phyloP scores from a whole-genome alignment of 148 eudicot genomes.

The Heliosperma pusillum region DNA sequence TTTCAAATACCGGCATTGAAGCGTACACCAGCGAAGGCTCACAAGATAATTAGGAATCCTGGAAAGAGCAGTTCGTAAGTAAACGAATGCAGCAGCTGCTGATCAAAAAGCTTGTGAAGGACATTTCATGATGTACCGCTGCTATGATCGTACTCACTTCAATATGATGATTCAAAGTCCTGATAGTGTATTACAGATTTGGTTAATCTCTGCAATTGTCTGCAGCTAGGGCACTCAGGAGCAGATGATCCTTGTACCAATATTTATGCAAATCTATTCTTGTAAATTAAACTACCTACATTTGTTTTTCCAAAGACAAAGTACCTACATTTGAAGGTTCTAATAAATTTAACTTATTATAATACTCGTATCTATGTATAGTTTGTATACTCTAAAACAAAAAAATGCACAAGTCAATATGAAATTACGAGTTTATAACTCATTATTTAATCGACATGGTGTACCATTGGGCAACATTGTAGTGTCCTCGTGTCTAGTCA shows the following conservation, averaged over 20 bases:
- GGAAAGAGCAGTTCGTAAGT: conserved; percentile 34
- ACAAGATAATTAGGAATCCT: conserved; percentile 19
- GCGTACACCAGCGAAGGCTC: conserved; percentile 46
- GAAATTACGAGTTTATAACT: too few relatives aligned
- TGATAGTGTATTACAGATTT: too few relatives aligned
- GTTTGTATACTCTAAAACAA: neutral
- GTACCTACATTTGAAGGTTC: neutral
- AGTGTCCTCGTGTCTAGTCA: too few relatives aligned
- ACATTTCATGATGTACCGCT: neutral
- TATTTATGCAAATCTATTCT: neutral
- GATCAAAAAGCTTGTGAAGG: neutral
- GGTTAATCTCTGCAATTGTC: neutral
- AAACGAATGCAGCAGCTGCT: neutral
- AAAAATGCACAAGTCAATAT: too few relatives aligned
- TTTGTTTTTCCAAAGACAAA: neutral
- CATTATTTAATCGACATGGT: too few relatives aligned
- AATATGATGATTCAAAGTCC: too few relatives aligned
- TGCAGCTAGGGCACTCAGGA: neutral
- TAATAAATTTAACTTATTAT: too few relatives aligned
- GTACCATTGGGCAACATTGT: too few relatives aligned
- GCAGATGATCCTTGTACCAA: neutral
- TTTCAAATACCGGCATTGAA: conserved; percentile 45
- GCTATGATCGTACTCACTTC: too few relatives aligned
- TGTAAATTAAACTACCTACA: neutral
- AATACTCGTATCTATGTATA: too few relatives aligned